Base-by-base conservation (phyloP, 2,329 filamentous ascomycete genomes). In the Nothopassalora personata region DNA sequence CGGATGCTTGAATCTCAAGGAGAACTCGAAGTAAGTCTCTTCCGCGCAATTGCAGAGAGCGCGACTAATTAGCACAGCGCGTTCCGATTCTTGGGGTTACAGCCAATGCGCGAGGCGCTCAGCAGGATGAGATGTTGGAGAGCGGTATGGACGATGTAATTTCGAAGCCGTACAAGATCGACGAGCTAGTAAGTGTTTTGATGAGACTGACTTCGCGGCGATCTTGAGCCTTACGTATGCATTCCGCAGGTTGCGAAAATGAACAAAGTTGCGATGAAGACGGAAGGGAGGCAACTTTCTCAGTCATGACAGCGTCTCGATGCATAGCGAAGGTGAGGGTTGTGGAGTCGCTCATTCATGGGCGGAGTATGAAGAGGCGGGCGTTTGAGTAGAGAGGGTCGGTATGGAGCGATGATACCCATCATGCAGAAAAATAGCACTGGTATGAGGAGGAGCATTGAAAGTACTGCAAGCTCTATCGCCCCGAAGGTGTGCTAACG, bases 121-220 rank as follows among this genome's bases (percentile, higher is more conserved):
- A 74, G 53, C 63, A 68, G 45, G 59, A 70, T 5, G 66, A 67
- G 33, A 72, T 72, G 70, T 43, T 66, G 6, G 53, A 65, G 18
- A 62, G 62, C 18, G 72, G 72, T 8, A 73, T 74, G 71, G 67
- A 72, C 58, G 67, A 67, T 49, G 66, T 71, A 7, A 65, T 72
- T 7, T 64, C 60, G 7, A 72, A 72, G 58, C 70, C 70, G 2
- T 72, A 71, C 60, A 71, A 67, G 54, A 69, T 72, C 36, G 66
- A 71, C 19, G 69, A 71, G 1, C 59, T 72, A 66, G 64, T 72
- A 45, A 61, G 61, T 62, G 18, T 53, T 43, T 52, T 62, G 19
- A 19, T 34, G 36, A 18, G 18, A 47, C 19, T 58, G 31, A 49
- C 55, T 5, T 18, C n/a, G 36, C 53, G n/a, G n/a, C 51, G 49